Evolutionary conservation across 345 rosid genomes (phyloP).

Genomic region (Hypericum perforatum): DNA sequence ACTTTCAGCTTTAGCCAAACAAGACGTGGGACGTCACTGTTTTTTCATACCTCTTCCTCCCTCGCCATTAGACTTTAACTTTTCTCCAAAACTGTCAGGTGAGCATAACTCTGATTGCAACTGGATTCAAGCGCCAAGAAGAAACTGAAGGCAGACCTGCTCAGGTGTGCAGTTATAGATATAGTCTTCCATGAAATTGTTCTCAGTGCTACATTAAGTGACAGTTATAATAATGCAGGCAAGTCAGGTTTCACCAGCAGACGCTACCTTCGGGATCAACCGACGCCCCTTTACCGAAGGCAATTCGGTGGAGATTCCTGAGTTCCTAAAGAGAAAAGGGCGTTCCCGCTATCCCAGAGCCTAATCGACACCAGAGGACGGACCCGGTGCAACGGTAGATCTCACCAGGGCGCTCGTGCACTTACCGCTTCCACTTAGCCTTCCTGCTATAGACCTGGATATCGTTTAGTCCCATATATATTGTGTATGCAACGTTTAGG

Average conservation of each 20-base stretch:
- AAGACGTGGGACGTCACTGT: too few relatives aligned
- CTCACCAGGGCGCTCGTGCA: too few relatives aligned
- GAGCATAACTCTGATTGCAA: constrained; percentile 85
- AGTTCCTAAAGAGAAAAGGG: constrained; percentile 89
- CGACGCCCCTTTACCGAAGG: constrained; percentile 59
- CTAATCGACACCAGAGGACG: constrained; percentile 14
- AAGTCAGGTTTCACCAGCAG: constrained; percentile 44
- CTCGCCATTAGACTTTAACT: too few relatives aligned
- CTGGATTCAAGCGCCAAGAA: constrained; percentile 89
- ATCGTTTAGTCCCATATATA: too few relatives aligned
- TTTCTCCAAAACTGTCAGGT: constrained; percentile 29
- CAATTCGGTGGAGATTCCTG: constrained; percentile 77
- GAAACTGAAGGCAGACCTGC: constrained; percentile 56
- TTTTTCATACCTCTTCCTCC: too few relatives aligned
- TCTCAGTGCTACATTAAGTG: constrained; percentile 4
- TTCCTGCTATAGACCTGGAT: too few relatives aligned
- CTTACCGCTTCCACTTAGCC: too few relatives aligned
- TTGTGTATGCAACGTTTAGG: too few relatives aligned
- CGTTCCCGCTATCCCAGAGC: constrained; percentile 82
- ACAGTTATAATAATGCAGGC: constrained; percentile 33
- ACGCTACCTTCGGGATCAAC: constrained; percentile 39
- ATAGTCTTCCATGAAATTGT: too few relatives aligned
- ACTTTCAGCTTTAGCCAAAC: too few relatives aligned
- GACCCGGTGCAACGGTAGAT: too few relatives aligned
- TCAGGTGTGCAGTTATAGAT: constrained; percentile 37